phyloP scores from a whole-genome alignment of 208 protist species.

The Trypanosoma mega region DNA sequence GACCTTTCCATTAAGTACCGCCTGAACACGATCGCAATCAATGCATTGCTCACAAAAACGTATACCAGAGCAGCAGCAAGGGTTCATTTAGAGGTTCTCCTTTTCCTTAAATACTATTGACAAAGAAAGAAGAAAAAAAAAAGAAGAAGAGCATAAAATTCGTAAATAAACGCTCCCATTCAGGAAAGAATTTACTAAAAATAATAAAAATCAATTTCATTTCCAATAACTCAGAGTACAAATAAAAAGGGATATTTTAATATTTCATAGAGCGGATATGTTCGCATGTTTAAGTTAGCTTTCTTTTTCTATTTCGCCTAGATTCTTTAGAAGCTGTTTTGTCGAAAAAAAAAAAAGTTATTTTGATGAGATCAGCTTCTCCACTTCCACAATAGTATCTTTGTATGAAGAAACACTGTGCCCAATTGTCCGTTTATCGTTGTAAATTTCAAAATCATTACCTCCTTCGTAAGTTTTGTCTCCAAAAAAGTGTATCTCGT shows the following conservation, averaged over 20 bases:
- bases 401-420: constrained; percentile 94
- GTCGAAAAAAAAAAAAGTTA: constrained; percentile 25
- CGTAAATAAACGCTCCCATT: constrained; percentile 5
- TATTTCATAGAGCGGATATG: not conserved
- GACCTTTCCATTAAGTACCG: constrained; percentile 38
- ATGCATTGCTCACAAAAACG: constrained; percentile 65
- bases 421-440: constrained; percentile 84
- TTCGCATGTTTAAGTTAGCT: not conserved
- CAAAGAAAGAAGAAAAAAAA: constrained; percentile 15
- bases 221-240: not conserved
- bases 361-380: constrained; percentile 60
- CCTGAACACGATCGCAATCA: constrained; percentile 45
- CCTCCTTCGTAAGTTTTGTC: constrained; percentile 98
- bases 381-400: constrained; percentile 93
- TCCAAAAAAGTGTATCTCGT: constrained; percentile 99
- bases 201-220: not conserved
- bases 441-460: constrained; percentile 99
- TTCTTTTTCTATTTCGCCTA: not conserved
- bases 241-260: constrained; percentile 10
- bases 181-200: not conserved
- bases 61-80: constrained; percentile 71
- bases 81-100: constrained; percentile 12
- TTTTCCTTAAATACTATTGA: constrained; percentile 9
- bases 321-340: not conserved
- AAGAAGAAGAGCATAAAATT: not conserved